These are phyloP conservation scores for Alternaria panax DNA, from an alignment of 2,329 filamentous ascomycete species.

Conservation along the genomic window DNA sequence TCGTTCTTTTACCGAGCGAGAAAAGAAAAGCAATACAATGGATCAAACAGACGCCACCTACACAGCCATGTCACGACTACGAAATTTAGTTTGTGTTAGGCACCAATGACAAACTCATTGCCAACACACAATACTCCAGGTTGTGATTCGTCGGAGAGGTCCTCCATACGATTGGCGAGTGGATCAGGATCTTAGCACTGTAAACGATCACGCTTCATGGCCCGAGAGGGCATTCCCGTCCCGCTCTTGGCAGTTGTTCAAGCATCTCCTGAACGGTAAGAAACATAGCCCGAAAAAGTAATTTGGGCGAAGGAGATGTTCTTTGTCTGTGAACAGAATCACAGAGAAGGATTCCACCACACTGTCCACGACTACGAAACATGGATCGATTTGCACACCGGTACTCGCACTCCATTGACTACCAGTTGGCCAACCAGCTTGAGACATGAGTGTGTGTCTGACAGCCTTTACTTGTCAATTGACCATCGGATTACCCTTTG, in stretches of 20 bases:
- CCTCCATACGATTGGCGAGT: neutral
- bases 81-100: neutral
- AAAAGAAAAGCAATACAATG: slow-evolving; percentile 28
- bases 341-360: neutral
- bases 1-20: slow-evolving; percentile 11
- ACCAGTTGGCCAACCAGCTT: neutral
- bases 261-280: neutral
- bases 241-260: neutral
- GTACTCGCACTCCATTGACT: neutral
- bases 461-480: neutral
- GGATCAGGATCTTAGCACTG: neutral
- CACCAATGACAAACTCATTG: neutral
- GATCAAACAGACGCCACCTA: neutral
- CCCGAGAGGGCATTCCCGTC: neutral
- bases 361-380: neutral
- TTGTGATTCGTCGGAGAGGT: neutral
- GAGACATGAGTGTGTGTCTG: neutral
- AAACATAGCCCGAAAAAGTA: neutral
- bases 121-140: neutral
- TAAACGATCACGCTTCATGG: neutral
- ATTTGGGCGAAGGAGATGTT: neutral
- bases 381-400: neutral
- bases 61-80: neutral
- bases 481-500: neutral
- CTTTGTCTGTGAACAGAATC: neutral